These are phyloP conservation scores for Xylaria sp. DNA, from an alignment of 2,329 filamentous ascomycete genomes.

Conservation along the genomic window DNA sequence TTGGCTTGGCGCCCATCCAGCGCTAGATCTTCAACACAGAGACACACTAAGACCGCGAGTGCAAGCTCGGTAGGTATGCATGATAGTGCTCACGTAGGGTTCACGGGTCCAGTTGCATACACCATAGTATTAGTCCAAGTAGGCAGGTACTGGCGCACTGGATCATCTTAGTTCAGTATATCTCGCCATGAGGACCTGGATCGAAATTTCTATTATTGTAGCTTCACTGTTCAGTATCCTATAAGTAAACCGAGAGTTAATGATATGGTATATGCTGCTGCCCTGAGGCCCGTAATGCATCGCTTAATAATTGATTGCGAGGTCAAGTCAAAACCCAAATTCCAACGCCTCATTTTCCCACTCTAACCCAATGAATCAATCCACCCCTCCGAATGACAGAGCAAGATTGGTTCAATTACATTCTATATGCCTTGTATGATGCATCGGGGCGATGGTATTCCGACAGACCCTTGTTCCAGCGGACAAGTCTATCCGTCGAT, in stretches of 20 bases:
- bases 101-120: too few species aligned
- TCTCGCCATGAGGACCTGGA: neutral
- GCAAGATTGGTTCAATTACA: slow-evolving; percentile 25
- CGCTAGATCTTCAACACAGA: too few species aligned
- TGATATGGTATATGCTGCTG: neutral
- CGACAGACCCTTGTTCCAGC: slow-evolving; percentile 42
- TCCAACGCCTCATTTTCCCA: slow-evolving; percentile 8
- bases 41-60: neutral
- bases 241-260: slow-evolving; percentile 1
- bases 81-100: too few species aligned
- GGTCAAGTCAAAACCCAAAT: neutral
- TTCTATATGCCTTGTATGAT: slow-evolving; percentile 37
- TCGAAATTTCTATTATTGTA: neutral
- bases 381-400: neutral
- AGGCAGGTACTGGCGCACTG: too few species aligned
- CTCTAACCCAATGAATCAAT: slow-evolving; percentile 3
- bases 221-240: neutral
- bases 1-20: too few species aligned
- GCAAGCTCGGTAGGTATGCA: too few species aligned
- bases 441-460: slow-evolving; percentile 36
- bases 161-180: too few species aligned
- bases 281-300: neutral
- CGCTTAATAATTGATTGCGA: neutral
- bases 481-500: slow-evolving; percentile 36
- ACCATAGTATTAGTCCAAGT: too few species aligned